Conservation (phyloP, 495 filamentous ascomycete genomes). For the Daldinia concentrica region DNA sequence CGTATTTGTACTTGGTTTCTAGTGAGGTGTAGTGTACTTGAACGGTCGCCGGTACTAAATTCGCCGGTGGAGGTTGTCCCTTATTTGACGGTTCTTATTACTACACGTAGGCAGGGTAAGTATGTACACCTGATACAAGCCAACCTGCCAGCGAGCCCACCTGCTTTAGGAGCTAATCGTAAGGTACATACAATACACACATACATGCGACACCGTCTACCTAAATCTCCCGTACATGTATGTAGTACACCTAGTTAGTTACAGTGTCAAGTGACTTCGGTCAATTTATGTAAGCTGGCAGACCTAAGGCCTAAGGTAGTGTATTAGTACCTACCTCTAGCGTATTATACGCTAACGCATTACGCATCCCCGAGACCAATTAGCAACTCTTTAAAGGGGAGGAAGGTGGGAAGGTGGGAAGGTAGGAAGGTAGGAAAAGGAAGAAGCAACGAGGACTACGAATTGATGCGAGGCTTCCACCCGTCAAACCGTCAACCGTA, state of each 20-base stretch:
- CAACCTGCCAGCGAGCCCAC: neutral
- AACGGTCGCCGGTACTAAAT: slow-evolving; percentile 15
- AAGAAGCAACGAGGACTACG: slow-evolving; percentile 1
- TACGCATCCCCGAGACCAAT: slow-evolving; percentile 14
- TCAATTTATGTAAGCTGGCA: neutral
- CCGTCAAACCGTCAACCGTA: slow-evolving; percentile 10
- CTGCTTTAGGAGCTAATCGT: neutral
- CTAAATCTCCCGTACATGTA: neutral
- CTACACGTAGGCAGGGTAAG: slow-evolving; percentile 16
- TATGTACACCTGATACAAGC: neutral
- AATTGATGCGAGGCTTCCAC: slow-evolving; percentile 20
- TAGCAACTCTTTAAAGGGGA: slow-evolving; percentile 17
- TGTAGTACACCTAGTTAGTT: too few species aligned
- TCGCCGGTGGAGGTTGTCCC: slow-evolving; percentile 13
- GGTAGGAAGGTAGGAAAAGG: neutral
- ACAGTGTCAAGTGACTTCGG: neutral
- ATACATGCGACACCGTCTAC: neutral
- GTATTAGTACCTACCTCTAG: too few species aligned
- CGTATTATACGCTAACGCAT: slow-evolving; percentile 16
- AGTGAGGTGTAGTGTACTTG: neutral
- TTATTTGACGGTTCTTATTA: slow-evolving; percentile 20
- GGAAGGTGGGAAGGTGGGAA: neutral
- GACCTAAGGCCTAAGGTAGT: neutral
- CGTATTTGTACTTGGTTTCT: neutral
- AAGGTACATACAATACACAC: neutral